Conservation (phyloP, 306 rosid species). For the Ochetophila trinervis region DNA sequence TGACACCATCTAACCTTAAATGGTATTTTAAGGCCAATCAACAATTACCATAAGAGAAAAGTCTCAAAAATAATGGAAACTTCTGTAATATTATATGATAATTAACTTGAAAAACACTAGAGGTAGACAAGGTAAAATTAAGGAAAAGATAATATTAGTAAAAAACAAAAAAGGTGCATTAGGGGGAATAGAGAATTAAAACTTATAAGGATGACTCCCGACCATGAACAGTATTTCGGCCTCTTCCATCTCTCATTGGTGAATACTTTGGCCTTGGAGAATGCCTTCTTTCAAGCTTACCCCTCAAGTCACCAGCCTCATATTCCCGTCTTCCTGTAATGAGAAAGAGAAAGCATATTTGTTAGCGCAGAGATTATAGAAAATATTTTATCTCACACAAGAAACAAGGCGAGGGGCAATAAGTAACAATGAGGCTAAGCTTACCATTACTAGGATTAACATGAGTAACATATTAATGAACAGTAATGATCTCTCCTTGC, state of each 20-base stretch:
- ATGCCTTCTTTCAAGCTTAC: conserved; percentile 67
- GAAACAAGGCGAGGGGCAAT: conserved; percentile 13
- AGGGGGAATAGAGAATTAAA: conserved; percentile 12
- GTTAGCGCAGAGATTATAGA: conserved; percentile 18
- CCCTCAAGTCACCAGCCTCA: conserved; percentile 73
- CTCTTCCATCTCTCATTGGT: conserved; percentile 65
- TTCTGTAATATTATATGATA: neutral
- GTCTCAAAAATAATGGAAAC: neutral
- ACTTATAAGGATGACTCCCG: conserved; percentile 27
- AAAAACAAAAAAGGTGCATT: conserved; percentile 12
- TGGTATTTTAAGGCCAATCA: neutral
- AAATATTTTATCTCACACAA: conserved; percentile 20
- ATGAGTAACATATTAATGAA: conserved; percentile 75
- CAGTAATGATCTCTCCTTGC: conserved; percentile 60
- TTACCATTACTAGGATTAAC: conserved; percentile 71
- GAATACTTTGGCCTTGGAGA: conserved; percentile 59
- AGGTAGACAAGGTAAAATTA: conserved; percentile 14
- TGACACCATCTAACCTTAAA: neutral
- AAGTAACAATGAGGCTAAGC: conserved; percentile 44
- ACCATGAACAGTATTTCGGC: conserved; percentile 55
- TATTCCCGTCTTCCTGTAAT: conserved; percentile 67
- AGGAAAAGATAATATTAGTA: conserved; percentile 3
- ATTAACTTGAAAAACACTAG: neutral
- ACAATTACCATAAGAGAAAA: neutral
- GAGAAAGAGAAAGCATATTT: conserved; percentile 27